A percentile compares a stretch with the other conserved stretches of the same genome.
Conservation (phyloP, 2,329 filamentous ascomycete species). For the Botryotinia narcissicola region DNA sequence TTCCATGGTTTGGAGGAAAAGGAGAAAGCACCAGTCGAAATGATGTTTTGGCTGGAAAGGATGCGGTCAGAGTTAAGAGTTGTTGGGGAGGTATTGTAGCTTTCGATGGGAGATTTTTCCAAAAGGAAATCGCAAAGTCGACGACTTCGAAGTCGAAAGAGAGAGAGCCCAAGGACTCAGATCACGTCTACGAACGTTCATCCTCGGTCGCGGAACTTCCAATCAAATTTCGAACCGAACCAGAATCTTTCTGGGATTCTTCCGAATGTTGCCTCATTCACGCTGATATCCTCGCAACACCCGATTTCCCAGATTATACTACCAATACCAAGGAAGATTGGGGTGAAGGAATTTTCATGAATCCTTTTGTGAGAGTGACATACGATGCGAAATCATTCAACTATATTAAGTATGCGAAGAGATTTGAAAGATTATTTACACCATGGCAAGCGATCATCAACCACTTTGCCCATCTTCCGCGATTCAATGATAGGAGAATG, state of each 20-base stretch:
- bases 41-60: constrained; percentile 59
- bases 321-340: constrained; percentile 29
- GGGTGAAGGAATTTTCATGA: constrained; percentile 64
- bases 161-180: not conserved
- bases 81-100: constrained; percentile 79
- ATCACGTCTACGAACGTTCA: constrained; percentile 23
- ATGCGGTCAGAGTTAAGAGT: constrained; percentile 66
- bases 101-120: constrained; percentile 60
- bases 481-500: constrained; percentile 57
- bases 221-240: constrained; percentile 52
- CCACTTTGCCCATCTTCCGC: constrained; percentile 54
- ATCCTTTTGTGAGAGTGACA: constrained; percentile 70
- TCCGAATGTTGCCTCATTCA: constrained; percentile 63
- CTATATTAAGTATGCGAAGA: constrained; percentile 58
- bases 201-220: constrained; percentile 23
- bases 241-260: constrained; percentile 59
- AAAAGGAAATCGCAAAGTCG: constrained; percentile 34
- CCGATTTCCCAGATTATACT: constrained; percentile 20
- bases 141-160: not conserved
- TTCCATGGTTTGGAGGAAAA: constrained; percentile 61
- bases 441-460: constrained; percentile 59
- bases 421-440: constrained; percentile 64
- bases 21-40: constrained; percentile 55
- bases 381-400: constrained; percentile 58
- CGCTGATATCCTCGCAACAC: constrained; percentile 45